Evolutionary conservation across 257 asterid genomes (phyloP), one percentile per base, ranked within the genome.

Genomic region (Parsonsia alboflavescens): DNA sequence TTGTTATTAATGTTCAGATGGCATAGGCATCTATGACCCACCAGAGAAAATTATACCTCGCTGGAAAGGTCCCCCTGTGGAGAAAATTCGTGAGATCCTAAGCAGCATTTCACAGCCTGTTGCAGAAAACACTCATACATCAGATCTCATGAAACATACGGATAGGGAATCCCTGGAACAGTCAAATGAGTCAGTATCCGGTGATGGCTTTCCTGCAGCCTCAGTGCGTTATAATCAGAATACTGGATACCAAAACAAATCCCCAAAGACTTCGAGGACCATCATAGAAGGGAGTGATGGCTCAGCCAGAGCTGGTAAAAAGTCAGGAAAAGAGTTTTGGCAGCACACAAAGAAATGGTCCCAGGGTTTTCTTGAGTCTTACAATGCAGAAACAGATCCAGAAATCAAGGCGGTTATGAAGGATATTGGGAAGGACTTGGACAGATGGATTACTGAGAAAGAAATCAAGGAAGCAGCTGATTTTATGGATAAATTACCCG

Each of bases 331-430:
- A 80, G 99, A 92, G 86, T 92, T 57, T 77, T 95, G 99, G 99
- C 87, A 92, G 83, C 96, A 92, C 85, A 95, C 99, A 5, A 95
- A 90, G 90, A 95, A 85, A 84, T 92, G 97, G 98, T 95, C 99
- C 42, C 82, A 86, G 75, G 99, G 89, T 58, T 90, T 92, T 81
- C 73, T 95, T 49, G 91, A 92, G 73, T 85, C 89, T 59, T 92
- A 89, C 68, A 95, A 87, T 77, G 96, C 96, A 58, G 97, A 90
- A 79, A 76, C 90, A 13, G 96, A 92, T 74, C 94, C 97, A 10
- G 99, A 92, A 84, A 80, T 85, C 70, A 95, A 89, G 88, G 87
- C 84, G 56, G 86, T 53, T 50, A 92, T 95, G 98, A 90, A 74
- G 85, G 88, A 89, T 76, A 73, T 92, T 5, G 99, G 99, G 68